Conservation (phyloP, 2,329 filamentous ascomycete genomes). For the Fusarium sp. region DNA sequence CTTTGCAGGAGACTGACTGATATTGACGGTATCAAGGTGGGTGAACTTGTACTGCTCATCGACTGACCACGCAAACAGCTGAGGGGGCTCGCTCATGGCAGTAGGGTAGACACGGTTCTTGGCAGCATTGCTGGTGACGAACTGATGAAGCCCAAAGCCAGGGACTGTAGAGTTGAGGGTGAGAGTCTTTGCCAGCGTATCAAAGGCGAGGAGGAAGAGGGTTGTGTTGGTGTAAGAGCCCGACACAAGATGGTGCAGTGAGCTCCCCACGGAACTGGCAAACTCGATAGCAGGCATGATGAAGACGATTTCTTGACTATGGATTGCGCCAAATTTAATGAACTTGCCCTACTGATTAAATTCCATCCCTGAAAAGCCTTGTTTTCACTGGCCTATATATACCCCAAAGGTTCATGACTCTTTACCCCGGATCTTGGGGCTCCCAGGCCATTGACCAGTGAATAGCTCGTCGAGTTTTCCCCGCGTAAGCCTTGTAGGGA, state of each 20-base stretch:
- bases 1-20: neutral
- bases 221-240: slow-evolving; percentile 15
- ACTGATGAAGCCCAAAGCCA: slow-evolving; percentile 9
- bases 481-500: neutral
- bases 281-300: slow-evolving; percentile 7
- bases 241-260: slow-evolving; percentile 5
- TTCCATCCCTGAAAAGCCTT: neutral
- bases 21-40: slow-evolving; percentile 8
- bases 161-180: slow-evolving; percentile 5
- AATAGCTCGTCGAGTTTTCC: neutral
- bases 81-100: slow-evolving; percentile 9
- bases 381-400: neutral
- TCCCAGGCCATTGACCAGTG: neutral
- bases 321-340: neutral
- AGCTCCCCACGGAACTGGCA: neutral
- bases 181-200: slow-evolving; percentile 3
- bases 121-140: slow-evolving; percentile 6
- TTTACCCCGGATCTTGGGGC: neutral
- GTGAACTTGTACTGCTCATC: slow-evolving; percentile 12
- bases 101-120: slow-evolving; percentile 4
- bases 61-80: slow-evolving; percentile 12
- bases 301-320: neutral
- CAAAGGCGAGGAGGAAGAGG: slow-evolving; percentile 10
- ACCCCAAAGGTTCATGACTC: neutral
- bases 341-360: neutral